A percentile compares a stretch with the other conserved stretches of the same genome.
Conservation (phyloP, 352 stramenopile species). For the Phytophthora pisi region DNA sequence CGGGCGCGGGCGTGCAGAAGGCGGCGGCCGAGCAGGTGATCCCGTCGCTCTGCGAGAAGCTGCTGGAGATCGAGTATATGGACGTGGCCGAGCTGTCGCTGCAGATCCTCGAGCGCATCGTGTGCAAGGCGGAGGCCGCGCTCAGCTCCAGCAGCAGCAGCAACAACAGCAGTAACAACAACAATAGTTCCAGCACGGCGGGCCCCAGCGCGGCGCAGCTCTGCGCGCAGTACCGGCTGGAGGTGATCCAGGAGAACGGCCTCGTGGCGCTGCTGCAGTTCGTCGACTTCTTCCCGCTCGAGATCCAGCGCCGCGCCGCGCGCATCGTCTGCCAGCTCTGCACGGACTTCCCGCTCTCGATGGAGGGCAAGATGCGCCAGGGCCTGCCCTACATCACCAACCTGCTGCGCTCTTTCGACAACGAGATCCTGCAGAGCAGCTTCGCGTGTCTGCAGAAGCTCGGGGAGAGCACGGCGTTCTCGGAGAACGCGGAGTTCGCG, state of each 20-base stretch:
- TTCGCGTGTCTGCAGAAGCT: conserved; percentile 59
- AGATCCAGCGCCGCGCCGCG: conserved; percentile 70
- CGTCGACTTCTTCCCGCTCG: conserved; percentile 81
- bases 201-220: conserved; percentile 4
- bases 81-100: conserved; percentile 76
- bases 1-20: conserved; percentile 44
- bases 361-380: conserved; percentile 36
- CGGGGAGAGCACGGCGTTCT: conserved; percentile 50
- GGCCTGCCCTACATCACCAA: conserved; percentile 54
- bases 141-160: background rate
- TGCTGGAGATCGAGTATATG: conserved; percentile 86
- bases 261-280: conserved; percentile 79
- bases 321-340: conserved; percentile 62
- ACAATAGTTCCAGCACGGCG: no score
- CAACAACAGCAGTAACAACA: no score
- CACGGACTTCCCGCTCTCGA: conserved; percentile 39
- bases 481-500: conserved; percentile 38
- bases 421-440: conserved; percentile 60
- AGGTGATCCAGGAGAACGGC: conserved; percentile 63
- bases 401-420: conserved; percentile 57
- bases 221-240: conserved; percentile 43
- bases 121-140: conserved; percentile 35
- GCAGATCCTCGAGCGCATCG: conserved; percentile 70
- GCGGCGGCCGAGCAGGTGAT: conserved; percentile 56
- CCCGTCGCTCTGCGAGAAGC: conserved; percentile 65